phyloP scores from a whole-genome alignment of 129 eudicot species.

The Erigeron canadensis region DNA sequence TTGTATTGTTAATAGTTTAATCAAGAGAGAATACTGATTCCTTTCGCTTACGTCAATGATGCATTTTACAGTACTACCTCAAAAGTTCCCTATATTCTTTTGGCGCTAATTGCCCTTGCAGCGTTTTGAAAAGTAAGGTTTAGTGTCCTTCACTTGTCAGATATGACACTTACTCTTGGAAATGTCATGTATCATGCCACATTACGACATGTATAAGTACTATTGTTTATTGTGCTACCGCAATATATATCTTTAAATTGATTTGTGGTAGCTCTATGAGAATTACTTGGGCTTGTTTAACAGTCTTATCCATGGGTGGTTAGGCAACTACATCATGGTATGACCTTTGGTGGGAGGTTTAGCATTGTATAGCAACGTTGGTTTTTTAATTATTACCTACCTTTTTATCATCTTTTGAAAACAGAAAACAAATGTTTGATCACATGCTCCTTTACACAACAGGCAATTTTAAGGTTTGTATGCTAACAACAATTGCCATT shows the following conservation, averaged over 20 bases:
- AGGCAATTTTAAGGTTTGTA: not conserved
- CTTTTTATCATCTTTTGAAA: too few species aligned
- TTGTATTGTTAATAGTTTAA: too few species aligned
- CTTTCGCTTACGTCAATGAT: slow-evolving; percentile 48
- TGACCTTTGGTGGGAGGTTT: not conserved
- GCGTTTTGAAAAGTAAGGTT: slow-evolving; percentile 56
- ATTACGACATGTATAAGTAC: slow-evolving; percentile 47
- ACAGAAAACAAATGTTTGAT: not conserved
- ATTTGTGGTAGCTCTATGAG: not conserved
- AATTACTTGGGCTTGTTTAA: not conserved
- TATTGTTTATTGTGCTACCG: slow-evolving; percentile 7
- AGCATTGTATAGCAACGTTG: not conserved
- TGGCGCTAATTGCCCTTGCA: slow-evolving; percentile 55
- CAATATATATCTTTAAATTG: not conserved
- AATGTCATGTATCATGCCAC: slow-evolving; percentile 56
- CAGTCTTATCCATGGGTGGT: not conserved
- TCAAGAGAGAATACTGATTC: too few species aligned
- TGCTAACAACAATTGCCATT: not conserved
- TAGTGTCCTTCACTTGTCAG: slow-evolving; percentile 53
- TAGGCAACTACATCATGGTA: not conserved
- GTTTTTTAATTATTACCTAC: not conserved
- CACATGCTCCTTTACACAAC: not conserved
- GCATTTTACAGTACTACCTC: slow-evolving; percentile 55
- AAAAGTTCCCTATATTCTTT: slow-evolving; percentile 49
- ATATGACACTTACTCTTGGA: slow-evolving; percentile 54